A percentile compares a stretch with the other conserved stretches of the same genome.
These are phyloP conservation scores for Schwanniomyces etchellsii DNA, from an alignment of 1,139 yeast species.

Conservation along the genomic window DNA sequence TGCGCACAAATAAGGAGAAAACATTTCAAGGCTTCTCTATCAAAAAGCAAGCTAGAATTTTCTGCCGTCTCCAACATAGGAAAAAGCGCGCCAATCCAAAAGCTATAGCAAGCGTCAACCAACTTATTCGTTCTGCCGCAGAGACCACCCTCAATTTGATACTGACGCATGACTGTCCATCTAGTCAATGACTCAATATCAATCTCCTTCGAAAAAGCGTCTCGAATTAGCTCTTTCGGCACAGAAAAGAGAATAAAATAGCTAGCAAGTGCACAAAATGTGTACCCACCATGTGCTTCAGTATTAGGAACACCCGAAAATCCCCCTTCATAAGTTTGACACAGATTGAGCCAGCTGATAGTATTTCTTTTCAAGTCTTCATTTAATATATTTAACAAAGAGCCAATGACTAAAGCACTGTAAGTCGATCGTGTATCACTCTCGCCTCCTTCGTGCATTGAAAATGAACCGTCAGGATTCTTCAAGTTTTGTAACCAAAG, in stretches of 20 bases:
- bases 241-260: conserved; percentile 41
- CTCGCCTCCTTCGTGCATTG: conserved; percentile 78
- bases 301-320: conserved; percentile 75
- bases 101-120: conserved; percentile 94
- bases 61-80: conserved; percentile 56
- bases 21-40: conserved; percentile 51
- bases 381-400: conserved; percentile 58
- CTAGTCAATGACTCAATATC: conserved; percentile 38
- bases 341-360: conserved; percentile 54
- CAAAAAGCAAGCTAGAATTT: conserved; percentile 27
- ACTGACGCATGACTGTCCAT: conserved; percentile 75
- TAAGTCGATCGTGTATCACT: conserved; percentile 82
- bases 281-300: conserved; percentile 97
- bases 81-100: conserved; percentile 86
- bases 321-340: conserved; percentile 96
- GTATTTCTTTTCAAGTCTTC: conserved; percentile 53
- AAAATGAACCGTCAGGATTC: conserved; percentile 64
- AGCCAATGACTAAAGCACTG: conserved; percentile 76
- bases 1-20: conserved; percentile 80
- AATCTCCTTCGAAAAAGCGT: conserved; percentile 16
- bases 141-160: conserved; percentile 73
- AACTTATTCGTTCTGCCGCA: conserved; percentile 88
- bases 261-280: conserved; percentile 84
- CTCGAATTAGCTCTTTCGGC: conserved; percentile 2
- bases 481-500: conserved; percentile 67